These are phyloP conservation scores for Sclerotinia spermophila DNA, from an alignment of 2,329 filamentous ascomycete species.

Conservation along the genomic window DNA sequence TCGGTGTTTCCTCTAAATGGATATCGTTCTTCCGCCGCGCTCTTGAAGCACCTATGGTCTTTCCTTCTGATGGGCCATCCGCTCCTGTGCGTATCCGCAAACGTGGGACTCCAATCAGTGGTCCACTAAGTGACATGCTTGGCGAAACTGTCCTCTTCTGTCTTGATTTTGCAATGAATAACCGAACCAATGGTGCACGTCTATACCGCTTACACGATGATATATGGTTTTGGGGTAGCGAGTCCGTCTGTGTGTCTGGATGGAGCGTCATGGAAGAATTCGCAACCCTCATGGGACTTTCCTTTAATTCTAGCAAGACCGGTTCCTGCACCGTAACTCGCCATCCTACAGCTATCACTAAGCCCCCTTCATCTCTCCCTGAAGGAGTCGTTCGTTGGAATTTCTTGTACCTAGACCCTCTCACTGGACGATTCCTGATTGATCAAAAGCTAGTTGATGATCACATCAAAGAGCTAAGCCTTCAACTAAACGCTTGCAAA, in stretches of 20 bases:
- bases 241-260: slow-evolving; percentile 48
- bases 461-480: slow-evolving; percentile 52
- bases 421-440: slow-evolving; percentile 48
- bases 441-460: slow-evolving; percentile 51
- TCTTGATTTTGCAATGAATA: slow-evolving; percentile 62
- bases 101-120: slow-evolving; percentile 57
- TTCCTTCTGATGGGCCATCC: slow-evolving; percentile 49
- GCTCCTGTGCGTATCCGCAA: slow-evolving; percentile 45
- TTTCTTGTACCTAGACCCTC: slow-evolving; percentile 50
- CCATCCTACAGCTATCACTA: slow-evolving; percentile 21
- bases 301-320: slow-evolving; percentile 56
- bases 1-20: slow-evolving; percentile 56
- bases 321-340: slow-evolving; percentile 45
- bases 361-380: slow-evolving; percentile 41
- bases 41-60: slow-evolving; percentile 56
- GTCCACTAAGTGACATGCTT: slow-evolving; percentile 56
- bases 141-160: slow-evolving; percentile 60
- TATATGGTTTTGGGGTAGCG: slow-evolving; percentile 64
- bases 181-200: slow-evolving; percentile 49
- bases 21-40: slow-evolving; percentile 57
- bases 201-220: slow-evolving; percentile 63
- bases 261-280: slow-evolving; percentile 58
- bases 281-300: slow-evolving; percentile 49
- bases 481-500: slow-evolving; percentile 50
- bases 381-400: slow-evolving; percentile 54